Conservation (phyloP, 1,284 basidiomycete genomes). For the Stygiomarasmius scandens region DNA sequence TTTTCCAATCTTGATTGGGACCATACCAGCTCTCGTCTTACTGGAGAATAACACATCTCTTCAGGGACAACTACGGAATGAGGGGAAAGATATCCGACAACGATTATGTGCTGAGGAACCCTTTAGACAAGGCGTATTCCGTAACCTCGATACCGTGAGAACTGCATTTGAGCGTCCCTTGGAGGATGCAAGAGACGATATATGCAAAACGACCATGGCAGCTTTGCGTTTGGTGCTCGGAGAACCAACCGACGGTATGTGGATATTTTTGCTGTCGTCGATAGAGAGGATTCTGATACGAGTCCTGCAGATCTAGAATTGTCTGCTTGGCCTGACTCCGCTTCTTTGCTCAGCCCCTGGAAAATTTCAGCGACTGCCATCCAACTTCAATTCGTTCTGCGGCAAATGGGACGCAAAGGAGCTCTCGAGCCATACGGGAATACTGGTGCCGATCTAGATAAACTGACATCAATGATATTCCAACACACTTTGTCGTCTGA, state of each 20-base stretch:
- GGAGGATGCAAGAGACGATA: conserved; percentile 49
- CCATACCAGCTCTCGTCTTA: conserved; percentile 67
- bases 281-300: background rate
- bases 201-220: conserved; percentile 66
- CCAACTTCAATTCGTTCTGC: conserved; percentile 72
- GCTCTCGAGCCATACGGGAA: conserved; percentile 53
- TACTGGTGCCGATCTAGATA: conserved; percentile 61
- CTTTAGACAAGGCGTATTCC: conserved; percentile 72
- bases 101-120: conserved; percentile 60
- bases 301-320: conserved; percentile 47
- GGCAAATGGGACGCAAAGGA: conserved; percentile 69
- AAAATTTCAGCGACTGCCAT: conserved; percentile 78
- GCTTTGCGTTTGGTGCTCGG: conserved; percentile 65
- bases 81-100: conserved; percentile 53
- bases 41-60: conserved; percentile 65
- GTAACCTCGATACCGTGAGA: conserved; percentile 69
- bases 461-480: conserved; percentile 66
- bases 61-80: conserved; percentile 47
- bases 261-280: conserved; percentile 2
- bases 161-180: conserved; percentile 67
- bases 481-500: conserved; percentile 72
- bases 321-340: conserved; percentile 62
- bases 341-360: conserved; percentile 75
- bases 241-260: conserved; percentile 48
- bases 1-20: conserved; percentile 61